Evolutionary conservation across 495 filamentous ascomycete species (phyloP), one percentile per base, ranked within the genome.

Genomic region (Diplogelasinospora grovesii): DNA sequence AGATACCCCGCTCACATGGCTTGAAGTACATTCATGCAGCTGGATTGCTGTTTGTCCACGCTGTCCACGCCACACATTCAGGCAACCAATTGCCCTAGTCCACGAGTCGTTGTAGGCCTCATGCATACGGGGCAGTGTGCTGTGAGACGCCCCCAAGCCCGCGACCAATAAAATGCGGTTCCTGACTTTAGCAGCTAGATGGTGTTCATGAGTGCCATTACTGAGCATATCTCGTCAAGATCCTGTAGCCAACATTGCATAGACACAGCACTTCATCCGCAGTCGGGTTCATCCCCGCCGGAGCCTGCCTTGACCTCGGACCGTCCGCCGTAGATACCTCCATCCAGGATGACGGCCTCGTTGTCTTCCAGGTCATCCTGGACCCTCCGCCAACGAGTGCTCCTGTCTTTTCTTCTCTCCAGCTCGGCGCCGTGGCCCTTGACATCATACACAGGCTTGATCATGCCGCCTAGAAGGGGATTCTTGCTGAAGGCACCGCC

Each of bases 341-440:
- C 90, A 62, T 95, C 84, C 4, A 95, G 63, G 46, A 95, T 95
- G 64, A 89, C 81, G n/a, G 74, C 76, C 63, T 95, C 90, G 50
- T 95, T 96, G 57, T 96, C 80, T 36, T 89, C 83, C 26, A 79
- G 69, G 51, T 94, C 86, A 63, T 96, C 88, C 56, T 97, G 93
- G 1, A 95, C 90, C 45, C 87, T 77, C 33, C 89, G 70, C 92
- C 90, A 96, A 3, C 73, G 76, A 42, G 70, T 71, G 34, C 65
- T 74, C 45, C 56, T 61, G 39, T 57, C 65, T 42, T 48, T 63
- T 54, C 52, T 54, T 43, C 48, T 55, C 39, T 59, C 56, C 43
- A 45, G 60, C 60, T 43, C 52, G 32, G 25, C 65, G 44, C 49
- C 70, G 62, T 53, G 74, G 60, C 46, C 68, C 65, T 34, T 75